Evolutionary conservation across 2,329 filamentous ascomycete genomes (phyloP).

Genomic region (Calonectria naviculata): DNA sequence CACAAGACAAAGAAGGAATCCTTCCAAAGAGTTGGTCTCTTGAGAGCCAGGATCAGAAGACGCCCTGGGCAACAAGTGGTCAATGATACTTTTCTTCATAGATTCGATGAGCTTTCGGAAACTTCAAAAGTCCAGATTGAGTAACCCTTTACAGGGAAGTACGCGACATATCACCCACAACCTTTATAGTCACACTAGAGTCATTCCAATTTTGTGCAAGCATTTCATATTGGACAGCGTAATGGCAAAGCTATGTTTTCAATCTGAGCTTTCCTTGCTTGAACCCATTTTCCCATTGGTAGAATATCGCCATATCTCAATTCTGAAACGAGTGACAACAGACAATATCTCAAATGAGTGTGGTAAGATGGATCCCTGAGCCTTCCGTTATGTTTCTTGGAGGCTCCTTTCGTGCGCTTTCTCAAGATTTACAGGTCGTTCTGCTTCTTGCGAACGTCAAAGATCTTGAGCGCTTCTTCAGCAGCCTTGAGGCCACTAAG

Average conservation of each 20-base stretch:
- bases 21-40: constrained; percentile 13
- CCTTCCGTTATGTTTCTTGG: not conserved
- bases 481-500: constrained; percentile 90
- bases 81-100: not conserved
- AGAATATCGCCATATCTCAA: not conserved
- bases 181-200: not conserved
- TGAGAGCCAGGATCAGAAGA: constrained; percentile 2
- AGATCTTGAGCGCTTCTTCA: constrained; percentile 83
- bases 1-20: not conserved
- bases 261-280: not conserved
- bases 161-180: no score
- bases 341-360: constrained; percentile 29
- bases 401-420: not conserved
- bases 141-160: not conserved
- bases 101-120: constrained; percentile 6
- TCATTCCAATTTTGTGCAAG: not conserved
- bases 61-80: not conserved
- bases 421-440: constrained; percentile 66
- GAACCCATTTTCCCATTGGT: not conserved
- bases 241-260: not conserved
- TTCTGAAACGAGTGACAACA: constrained; percentile 26
- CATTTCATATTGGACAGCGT: not conserved
- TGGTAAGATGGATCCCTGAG: not conserved
- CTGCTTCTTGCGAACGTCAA: constrained; percentile 81
- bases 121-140: constrained; percentile 11